Percentiles rank a stretch among this genome's conserved stretches.
Conservation (phyloP, 768 basidiomycete species). For the Pleurotus salmoneostramineus region DNA sequence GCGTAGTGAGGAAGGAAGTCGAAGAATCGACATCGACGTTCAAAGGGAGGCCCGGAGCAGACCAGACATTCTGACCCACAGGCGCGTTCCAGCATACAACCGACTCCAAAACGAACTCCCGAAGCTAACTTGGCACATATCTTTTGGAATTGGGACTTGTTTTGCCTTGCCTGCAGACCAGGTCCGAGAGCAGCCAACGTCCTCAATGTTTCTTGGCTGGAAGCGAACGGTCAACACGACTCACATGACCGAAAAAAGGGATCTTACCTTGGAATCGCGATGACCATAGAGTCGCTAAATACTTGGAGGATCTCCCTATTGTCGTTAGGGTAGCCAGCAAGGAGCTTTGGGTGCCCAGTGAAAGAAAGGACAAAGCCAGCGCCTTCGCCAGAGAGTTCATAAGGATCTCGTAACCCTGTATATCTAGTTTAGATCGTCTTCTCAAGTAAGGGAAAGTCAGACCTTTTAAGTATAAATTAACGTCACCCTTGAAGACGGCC, state of each 20-base stretch:
- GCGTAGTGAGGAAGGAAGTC: conserved; percentile 78
- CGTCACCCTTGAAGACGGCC: conserved; percentile 64
- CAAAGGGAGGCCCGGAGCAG: conserved; percentile 60
- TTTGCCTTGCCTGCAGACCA: conserved; percentile 12
- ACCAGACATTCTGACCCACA: conserved; percentile 66
- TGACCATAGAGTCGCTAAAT: conserved; percentile 70
- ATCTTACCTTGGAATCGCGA: conserved; percentile 82
- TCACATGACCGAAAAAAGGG: not conserved
- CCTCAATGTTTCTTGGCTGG: conserved; percentile 14
- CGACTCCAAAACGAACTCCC: conserved; percentile 85
- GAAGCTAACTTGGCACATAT: conserved; percentile 80
- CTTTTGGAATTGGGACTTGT: conserved; percentile 47
- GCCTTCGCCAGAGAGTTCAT: conserved; percentile 61
- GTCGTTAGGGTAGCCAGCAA: conserved; percentile 65
- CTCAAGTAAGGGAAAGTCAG: conserved; percentile 7
- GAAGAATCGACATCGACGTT: conserved; percentile 78
- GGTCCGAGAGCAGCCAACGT: not conserved
- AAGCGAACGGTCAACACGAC: not conserved
- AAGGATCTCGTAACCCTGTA: conserved; percentile 80
- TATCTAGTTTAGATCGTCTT: conserved; percentile 4
- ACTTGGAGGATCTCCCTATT: conserved; percentile 83
- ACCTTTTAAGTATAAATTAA: conserved; percentile 88
- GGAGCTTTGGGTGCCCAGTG: conserved; percentile 69
- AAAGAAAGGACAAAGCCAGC: conserved; percentile 88
- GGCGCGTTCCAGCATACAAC: conserved; percentile 76